phyloP scores from a whole-genome alignment of 169 alveolate species.

The Eimeria maxima region DNA sequence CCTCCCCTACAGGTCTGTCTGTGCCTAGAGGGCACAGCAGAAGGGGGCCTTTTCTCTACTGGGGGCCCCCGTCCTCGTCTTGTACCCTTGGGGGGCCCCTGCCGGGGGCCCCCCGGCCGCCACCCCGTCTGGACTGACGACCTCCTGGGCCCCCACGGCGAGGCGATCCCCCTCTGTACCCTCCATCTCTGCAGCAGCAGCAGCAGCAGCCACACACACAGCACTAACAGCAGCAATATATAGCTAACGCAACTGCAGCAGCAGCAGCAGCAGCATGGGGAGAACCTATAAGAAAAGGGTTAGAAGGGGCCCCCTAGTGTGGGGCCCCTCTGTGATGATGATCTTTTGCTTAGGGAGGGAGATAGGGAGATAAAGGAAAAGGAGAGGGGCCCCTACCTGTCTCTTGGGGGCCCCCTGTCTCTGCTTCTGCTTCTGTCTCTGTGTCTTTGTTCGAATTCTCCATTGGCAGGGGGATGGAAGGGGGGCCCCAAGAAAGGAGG shows the following conservation, averaged over 20 bases:
- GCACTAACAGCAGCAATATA: no score
- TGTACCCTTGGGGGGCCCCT: constrained; percentile 53
- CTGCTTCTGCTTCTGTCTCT: constrained; percentile 29
- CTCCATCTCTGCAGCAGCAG: constrained; percentile 3
- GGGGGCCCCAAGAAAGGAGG: constrained; percentile 59
- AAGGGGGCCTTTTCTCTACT: not conserved
- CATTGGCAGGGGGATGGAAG: constrained; percentile 10
- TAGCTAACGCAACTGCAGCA: not conserved
- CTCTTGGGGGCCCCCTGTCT: constrained; percentile 57
- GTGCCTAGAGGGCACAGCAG: not conserved
- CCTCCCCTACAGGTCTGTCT: not conserved
- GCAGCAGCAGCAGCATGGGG: not conserved
- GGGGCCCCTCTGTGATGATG: no score
- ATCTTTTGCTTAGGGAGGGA: no score
- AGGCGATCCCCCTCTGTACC: constrained; percentile 42
- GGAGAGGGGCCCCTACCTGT: constrained; percentile 38
- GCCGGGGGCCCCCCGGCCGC: constrained; percentile 46
- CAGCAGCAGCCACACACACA: not conserved
- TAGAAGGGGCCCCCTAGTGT: no score
- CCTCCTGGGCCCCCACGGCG: constrained; percentile 35
- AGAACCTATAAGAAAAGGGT: no score
- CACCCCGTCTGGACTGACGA: constrained; percentile 20
- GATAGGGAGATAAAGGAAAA: no score
- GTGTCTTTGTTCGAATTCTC: constrained; percentile 19
- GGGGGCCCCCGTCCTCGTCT: constrained; percentile 20